phyloP scores from a whole-genome alignment of 305 asterid genomes.

The Fraxinus latifolia region DNA sequence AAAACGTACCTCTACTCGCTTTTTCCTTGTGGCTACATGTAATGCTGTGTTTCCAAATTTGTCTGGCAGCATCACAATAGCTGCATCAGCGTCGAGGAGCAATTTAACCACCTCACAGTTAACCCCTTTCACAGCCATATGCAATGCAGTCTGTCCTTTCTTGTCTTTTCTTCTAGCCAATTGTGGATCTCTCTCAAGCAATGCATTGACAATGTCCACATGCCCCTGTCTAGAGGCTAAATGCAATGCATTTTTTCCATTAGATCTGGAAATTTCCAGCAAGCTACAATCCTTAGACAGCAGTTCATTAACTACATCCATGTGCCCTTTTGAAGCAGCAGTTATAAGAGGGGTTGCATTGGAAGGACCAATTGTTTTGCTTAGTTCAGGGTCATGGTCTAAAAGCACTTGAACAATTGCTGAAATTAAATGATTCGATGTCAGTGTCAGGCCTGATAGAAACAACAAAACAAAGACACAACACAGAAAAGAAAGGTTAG shows the following conservation, averaged over 20 bases:
- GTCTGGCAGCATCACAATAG: slow-evolving; percentile 63
- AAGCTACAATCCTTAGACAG: slow-evolving; percentile 53
- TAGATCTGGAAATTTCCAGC: slow-evolving; percentile 51
- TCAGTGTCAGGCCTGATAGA: slow-evolving; percentile 8
- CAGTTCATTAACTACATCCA: slow-evolving; percentile 52
- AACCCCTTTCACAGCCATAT: slow-evolving; percentile 65
- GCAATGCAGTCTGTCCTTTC: slow-evolving; percentile 66
- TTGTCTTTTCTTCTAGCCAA: slow-evolving; percentile 55
- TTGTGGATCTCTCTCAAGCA: slow-evolving; percentile 53
- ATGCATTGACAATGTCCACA: slow-evolving; percentile 44
- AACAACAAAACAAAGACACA: neutral
- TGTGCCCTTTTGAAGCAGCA: slow-evolving; percentile 58
- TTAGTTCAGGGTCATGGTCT: slow-evolving; percentile 47
- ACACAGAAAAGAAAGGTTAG: neutral
- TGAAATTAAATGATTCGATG: slow-evolving; percentile 21
- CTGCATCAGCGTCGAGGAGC: slow-evolving; percentile 55
- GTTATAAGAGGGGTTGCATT: slow-evolving; percentile 66
- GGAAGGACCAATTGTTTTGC: slow-evolving; percentile 52
- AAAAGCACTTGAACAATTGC: slow-evolving; percentile 53
- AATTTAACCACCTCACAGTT: slow-evolving; percentile 51
- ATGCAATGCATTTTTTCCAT: slow-evolving; percentile 61
- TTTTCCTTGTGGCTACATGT: slow-evolving; percentile 62
- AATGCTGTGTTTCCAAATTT: slow-evolving; percentile 56
- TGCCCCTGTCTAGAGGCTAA: slow-evolving; percentile 63
- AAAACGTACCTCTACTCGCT: slow-evolving; percentile 43